Conservation (phyloP, 2,329 filamentous ascomycete species). For the Alternaria panax region DNA sequence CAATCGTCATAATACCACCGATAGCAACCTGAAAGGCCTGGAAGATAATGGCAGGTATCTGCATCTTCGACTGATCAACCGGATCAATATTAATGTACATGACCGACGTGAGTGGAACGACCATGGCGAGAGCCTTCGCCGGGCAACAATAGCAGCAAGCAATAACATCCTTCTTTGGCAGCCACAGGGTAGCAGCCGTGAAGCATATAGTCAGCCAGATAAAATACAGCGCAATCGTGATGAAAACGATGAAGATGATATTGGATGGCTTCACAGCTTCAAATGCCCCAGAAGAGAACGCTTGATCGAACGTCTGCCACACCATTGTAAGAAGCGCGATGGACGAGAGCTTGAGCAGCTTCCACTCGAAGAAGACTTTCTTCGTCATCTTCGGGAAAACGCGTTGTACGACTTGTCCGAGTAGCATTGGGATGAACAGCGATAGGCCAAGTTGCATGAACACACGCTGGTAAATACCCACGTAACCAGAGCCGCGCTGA, state of each 20-base stretch:
- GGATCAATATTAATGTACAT: constrained; percentile 69
- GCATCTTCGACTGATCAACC: constrained; percentile 64
- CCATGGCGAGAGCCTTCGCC: constrained; percentile 74
- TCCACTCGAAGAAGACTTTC: constrained; percentile 60
- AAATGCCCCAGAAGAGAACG: constrained; percentile 70
- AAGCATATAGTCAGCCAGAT: constrained; percentile 71
- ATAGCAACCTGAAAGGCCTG: constrained; percentile 55
- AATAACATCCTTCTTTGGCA: constrained; percentile 68
- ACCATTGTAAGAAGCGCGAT: constrained; percentile 59
- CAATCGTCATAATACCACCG: constrained; percentile 52
- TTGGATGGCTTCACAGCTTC: constrained; percentile 65
- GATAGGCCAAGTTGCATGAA: constrained; percentile 73
- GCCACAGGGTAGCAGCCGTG: constrained; percentile 60
- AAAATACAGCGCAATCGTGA: constrained; percentile 69
- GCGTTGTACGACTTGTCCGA: constrained; percentile 68
- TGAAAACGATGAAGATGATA: constrained; percentile 71
- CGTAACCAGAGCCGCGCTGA: constrained; percentile 61
- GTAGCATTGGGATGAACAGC: constrained; percentile 68
- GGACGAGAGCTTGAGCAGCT: constrained; percentile 55
- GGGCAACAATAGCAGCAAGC: constrained; percentile 77
- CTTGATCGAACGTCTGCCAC: constrained; percentile 73
- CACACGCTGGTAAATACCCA: constrained; percentile 69
- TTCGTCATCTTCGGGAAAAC: constrained; percentile 62
- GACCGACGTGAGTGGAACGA: constrained; percentile 71
- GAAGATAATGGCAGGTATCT: constrained; percentile 69